A percentile compares a stretch with the other conserved stretches of the same genome.
phyloP scores from a whole-genome alignment of 1,284 basidiomycete species.

The Heliocybe sulcata region DNA sequence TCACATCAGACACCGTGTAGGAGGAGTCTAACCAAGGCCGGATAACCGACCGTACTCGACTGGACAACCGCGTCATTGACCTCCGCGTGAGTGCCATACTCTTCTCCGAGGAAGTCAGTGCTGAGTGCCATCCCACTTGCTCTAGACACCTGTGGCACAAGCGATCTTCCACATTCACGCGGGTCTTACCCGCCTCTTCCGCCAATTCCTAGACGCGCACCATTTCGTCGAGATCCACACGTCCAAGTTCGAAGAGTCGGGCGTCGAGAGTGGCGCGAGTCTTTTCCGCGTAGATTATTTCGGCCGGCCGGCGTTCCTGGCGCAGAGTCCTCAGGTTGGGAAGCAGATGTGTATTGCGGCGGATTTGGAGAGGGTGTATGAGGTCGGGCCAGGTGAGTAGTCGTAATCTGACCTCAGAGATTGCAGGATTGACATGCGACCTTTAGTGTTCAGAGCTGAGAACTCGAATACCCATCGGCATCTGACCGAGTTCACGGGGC shows the following conservation, averaged over 20 bases:
- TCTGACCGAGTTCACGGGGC: slow-evolving; percentile 69
- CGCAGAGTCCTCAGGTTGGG: slow-evolving; percentile 64
- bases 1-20: slow-evolving; percentile 28
- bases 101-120: too few species aligned
- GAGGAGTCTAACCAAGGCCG: slow-evolving; percentile 31
- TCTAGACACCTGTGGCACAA: slow-evolving; percentile 61
- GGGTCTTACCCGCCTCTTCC: slow-evolving; percentile 58
- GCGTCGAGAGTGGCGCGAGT: slow-evolving; percentile 58
- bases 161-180: slow-evolving; percentile 66
- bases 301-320: slow-evolving; percentile 56
- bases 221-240: slow-evolving; percentile 65
- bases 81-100: too few species aligned
- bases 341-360: slow-evolving; percentile 76
- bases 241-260: slow-evolving; percentile 66
- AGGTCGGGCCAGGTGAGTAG: slow-evolving; percentile 49
- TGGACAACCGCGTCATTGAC: slow-evolving; percentile 65
- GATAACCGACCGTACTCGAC: slow-evolving; percentile 49
- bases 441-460: slow-evolving; percentile 63
- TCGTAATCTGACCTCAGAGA: not conserved
- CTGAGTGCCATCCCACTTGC: too few species aligned
- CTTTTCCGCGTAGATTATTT: slow-evolving; percentile 77
- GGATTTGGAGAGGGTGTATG: slow-evolving; percentile 66
- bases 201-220: slow-evolving; percentile 46
- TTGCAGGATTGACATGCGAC: too few species aligned
- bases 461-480: slow-evolving; percentile 71